Conservation (phyloP, 805 yeast species). For the Yamadazyma ubonensis region DNA sequence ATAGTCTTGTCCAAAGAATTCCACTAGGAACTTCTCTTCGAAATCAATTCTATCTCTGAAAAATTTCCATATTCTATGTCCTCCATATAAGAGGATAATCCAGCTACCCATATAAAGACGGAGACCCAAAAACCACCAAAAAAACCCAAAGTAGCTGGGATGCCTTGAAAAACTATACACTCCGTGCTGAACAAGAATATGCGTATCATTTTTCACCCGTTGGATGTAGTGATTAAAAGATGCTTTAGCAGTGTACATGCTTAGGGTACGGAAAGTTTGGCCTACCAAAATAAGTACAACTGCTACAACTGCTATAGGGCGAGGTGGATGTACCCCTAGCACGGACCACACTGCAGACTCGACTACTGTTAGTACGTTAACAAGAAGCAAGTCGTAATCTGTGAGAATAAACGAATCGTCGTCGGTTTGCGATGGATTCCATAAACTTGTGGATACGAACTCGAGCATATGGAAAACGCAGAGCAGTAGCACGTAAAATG, state of each 20-base stretch:
- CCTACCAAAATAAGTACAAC: constrained; percentile 51
- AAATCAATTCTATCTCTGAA: constrained; percentile 63
- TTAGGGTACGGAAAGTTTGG: constrained; percentile 64
- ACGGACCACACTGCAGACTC: constrained; percentile 15
- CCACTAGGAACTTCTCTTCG: constrained; percentile 66
- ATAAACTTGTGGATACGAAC: constrained; percentile 74
- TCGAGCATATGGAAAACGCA: constrained; percentile 78
- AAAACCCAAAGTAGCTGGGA: constrained; percentile 90
- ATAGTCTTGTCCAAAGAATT: constrained; percentile 74
- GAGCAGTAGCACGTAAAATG: constrained; percentile 48
- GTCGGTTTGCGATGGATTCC: constrained; percentile 63
- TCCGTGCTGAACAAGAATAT: constrained; percentile 70
- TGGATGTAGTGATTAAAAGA: constrained; percentile 85
- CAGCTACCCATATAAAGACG: constrained; percentile 73
- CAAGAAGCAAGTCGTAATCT: constrained; percentile 30
- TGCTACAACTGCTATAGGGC: constrained; percentile 39
- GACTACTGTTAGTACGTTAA: constrained; percentile 19
- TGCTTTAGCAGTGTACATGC: constrained; percentile 86
- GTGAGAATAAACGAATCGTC: constrained; percentile 51
- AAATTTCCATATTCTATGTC: constrained; percentile 61
- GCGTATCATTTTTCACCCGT: constrained; percentile 49
- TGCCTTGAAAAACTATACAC: constrained; percentile 70
- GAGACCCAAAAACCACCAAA: constrained; percentile 89
- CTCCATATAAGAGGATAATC: constrained; percentile 53
- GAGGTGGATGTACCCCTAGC: neutral